These are phyloP conservation scores for Licmophora abbreviata DNA, from an alignment of 108 stramenopile species.

Conservation along the genomic window DNA sequence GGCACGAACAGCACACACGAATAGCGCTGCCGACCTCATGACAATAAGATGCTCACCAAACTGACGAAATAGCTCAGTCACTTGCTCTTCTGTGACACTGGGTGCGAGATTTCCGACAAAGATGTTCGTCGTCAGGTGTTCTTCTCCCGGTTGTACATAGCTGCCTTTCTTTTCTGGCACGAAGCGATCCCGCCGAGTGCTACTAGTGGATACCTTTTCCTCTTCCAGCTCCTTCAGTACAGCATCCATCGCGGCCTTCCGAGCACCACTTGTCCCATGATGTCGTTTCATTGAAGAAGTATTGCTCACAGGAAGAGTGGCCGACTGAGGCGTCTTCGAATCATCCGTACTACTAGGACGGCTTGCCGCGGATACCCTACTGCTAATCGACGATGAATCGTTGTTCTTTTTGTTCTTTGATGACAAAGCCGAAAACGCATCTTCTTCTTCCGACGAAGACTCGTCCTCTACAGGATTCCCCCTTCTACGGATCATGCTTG, in stretches of 20 bases:
- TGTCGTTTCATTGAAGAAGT: slow-evolving; percentile 59
- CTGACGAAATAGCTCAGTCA: slow-evolving; percentile 67
- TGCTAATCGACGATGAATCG: not conserved
- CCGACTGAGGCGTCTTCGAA: slow-evolving; percentile 1
- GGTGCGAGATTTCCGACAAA: slow-evolving; percentile 88
- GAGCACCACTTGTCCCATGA: slow-evolving; percentile 29
- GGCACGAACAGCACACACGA: slow-evolving; percentile 4
- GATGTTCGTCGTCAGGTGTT: slow-evolving; percentile 73
- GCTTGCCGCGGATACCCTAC: not conserved
- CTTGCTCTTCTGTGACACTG: slow-evolving; percentile 75
- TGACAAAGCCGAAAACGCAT: slow-evolving; percentile 25
- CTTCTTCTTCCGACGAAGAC: slow-evolving; percentile 8
- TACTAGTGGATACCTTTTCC: slow-evolving; percentile 24
- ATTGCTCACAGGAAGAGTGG: slow-evolving; percentile 8
- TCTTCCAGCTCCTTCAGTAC: slow-evolving; percentile 56
- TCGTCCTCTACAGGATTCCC: slow-evolving; percentile 4
- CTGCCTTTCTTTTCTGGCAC: slow-evolving; percentile 58
- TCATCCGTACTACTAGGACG: not conserved
- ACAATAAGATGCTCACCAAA: slow-evolving; percentile 61
- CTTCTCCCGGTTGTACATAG: slow-evolving; percentile 71
- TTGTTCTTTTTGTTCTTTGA: slow-evolving; percentile 8
- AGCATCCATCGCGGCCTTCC: slow-evolving; percentile 78
- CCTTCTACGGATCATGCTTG: slow-evolving; percentile 5
- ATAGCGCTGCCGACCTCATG: not conserved
- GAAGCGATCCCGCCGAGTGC: slow-evolving; percentile 14